Conservation (phyloP, 495 filamentous ascomycete genomes). For the Cercophora newfieldiana region DNA sequence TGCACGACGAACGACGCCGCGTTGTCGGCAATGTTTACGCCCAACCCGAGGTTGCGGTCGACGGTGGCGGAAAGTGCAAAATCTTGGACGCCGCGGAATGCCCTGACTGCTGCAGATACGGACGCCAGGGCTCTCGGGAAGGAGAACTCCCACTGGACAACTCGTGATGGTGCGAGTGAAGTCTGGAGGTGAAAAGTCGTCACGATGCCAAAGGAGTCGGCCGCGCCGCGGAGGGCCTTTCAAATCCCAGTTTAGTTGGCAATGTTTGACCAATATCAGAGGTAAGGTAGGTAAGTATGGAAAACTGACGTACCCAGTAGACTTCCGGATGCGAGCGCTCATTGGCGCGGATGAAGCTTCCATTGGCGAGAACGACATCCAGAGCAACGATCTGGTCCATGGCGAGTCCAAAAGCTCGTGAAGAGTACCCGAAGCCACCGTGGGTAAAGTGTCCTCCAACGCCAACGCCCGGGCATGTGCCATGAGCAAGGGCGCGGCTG, state of each 20-base stretch:
- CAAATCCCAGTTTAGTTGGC: too few relatives aligned
- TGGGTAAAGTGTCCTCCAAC: slow-evolving; percentile 68
- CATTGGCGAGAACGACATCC: slow-evolving; percentile 66
- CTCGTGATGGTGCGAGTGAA: slow-evolving; percentile 46
- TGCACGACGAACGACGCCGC: slow-evolving; percentile 14
- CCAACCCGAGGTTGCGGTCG: slow-evolving; percentile 19
- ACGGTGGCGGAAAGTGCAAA: slow-evolving; percentile 17
- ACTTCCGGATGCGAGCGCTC: slow-evolving; percentile 45
- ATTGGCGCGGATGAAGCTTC: slow-evolving; percentile 45
- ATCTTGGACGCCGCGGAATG: slow-evolving; percentile 10
- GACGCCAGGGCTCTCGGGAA: slow-evolving; percentile 10
- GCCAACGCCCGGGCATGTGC: slow-evolving; percentile 61
- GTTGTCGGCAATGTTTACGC: slow-evolving; percentile 11
- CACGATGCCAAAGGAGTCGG: slow-evolving; percentile 60
- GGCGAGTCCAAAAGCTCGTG: slow-evolving; percentile 63
- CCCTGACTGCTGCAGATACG: background rate
- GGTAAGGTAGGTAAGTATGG: background rate
- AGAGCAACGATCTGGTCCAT: slow-evolving; percentile 62
- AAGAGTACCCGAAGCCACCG: slow-evolving; percentile 64
- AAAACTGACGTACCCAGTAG: slow-evolving; percentile 46
- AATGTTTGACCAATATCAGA: background rate
- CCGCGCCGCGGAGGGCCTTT: slow-evolving; percentile 57
- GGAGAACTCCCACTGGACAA: slow-evolving; percentile 38
- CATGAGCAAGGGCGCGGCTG: slow-evolving; percentile 61
- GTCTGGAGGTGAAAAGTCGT: slow-evolving; percentile 57